phyloP scores from a whole-genome alignment of 2,329 filamentous ascomycete species.

The Cladosporium sp. region DNA sequence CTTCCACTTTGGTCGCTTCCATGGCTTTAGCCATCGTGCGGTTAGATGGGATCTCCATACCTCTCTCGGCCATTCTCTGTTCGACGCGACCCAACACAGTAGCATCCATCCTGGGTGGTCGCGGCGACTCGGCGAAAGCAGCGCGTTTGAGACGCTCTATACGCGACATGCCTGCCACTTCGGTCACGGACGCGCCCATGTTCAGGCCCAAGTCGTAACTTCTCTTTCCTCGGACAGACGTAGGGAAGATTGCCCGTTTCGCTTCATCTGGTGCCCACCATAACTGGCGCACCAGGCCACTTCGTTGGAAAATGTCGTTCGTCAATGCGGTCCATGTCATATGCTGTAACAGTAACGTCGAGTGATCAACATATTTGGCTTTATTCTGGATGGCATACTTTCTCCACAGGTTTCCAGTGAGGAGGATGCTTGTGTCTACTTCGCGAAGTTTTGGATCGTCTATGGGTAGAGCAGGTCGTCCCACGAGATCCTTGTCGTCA shows the following conservation, averaged over 20 bases:
- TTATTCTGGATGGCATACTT: not conserved
- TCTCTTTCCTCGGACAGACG: slow-evolving; percentile 52
- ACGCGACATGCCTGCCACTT: slow-evolving; percentile 28
- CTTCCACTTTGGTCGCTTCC: not conserved
- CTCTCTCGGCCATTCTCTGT: slow-evolving; percentile 15
- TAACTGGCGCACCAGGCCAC: slow-evolving; percentile 78
- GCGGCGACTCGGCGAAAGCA: not conserved
- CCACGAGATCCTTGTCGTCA: slow-evolving; percentile 48
- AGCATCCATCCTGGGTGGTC: not conserved
- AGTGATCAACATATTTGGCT: slow-evolving; percentile 1
- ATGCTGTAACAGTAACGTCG: slow-evolving; percentile 59
- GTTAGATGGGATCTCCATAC: slow-evolving; percentile 12
- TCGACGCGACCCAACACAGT: slow-evolving; percentile 11
- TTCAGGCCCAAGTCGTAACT: slow-evolving; percentile 62
- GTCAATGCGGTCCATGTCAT: slow-evolving; percentile 57
- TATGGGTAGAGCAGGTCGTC: slow-evolving; percentile 44
- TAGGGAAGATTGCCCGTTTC: slow-evolving; percentile 61
- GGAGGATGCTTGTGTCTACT: slow-evolving; percentile 71
- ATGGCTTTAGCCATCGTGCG: not conserved
- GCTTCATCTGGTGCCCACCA: slow-evolving; percentile 68
- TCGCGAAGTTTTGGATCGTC: slow-evolving; percentile 46
- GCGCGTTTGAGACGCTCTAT: not conserved
- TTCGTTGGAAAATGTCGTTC: slow-evolving; percentile 60
- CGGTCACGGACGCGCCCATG: slow-evolving; percentile 58
- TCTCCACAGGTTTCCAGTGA: slow-evolving; percentile 40